Percentiles rank a stretch among this genome's conserved stretches.
Evolutionary conservation across 2,329 filamentous ascomycete species (phyloP).

Genomic region (Ceratocystis ficicola): DNA sequence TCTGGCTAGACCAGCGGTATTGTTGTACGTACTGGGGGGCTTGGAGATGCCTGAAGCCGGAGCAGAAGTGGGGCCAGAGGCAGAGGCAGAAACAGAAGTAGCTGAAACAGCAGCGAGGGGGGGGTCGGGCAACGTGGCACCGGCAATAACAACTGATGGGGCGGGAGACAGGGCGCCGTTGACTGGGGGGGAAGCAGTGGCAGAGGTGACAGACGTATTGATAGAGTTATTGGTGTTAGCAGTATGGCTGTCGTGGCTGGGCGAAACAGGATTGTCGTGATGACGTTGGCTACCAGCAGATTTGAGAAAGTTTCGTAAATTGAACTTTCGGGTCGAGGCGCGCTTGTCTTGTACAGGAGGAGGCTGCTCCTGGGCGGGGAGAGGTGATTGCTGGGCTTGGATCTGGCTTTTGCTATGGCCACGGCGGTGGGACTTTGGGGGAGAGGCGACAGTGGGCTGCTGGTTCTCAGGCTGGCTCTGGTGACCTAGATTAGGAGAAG

Average conservation of each 20-base stretch:
- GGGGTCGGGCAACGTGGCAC: constrained; percentile 5
- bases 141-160: neutral
- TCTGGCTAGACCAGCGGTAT: constrained; percentile 38
- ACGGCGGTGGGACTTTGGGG: neutral
- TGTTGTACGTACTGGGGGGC: constrained; percentile 33
- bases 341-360: constrained; percentile 11
- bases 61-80: neutral
- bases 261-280: constrained; percentile 17
- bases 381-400: neutral
- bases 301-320: constrained; percentile 16
- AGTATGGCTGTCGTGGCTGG: neutral
- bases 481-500: neutral
- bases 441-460: neutral
- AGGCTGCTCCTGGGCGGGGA: constrained; percentile 10
- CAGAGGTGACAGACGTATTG: constrained; percentile 13
- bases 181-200: constrained; percentile 6
- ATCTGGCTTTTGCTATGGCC: neutral
- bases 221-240: constrained; percentile 20
- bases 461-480: neutral
- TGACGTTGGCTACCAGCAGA: constrained; percentile 17
- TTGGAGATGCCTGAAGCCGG: neutral
- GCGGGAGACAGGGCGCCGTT: constrained; percentile 27
- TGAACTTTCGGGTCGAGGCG: constrained; percentile 13
- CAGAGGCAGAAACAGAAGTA: neutral
- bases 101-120: neutral